Evolutionary conservation across 371 early-diverging fungal genomes (phyloP), one percentile per base, ranked within the genome.

Genomic region (Mucor racemosus): DNA sequence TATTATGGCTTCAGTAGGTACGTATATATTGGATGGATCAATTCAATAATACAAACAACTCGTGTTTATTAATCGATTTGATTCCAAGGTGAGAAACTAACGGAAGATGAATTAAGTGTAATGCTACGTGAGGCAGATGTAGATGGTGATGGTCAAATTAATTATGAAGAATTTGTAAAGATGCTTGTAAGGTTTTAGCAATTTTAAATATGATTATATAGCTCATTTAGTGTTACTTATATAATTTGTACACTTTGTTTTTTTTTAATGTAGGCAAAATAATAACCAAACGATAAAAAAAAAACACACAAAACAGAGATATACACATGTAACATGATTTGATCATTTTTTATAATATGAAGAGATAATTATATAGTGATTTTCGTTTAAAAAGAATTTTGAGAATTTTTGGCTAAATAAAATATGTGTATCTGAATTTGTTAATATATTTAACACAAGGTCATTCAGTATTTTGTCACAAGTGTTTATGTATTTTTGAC

Each of bases 131-230:
- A 92, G 66, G 93, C 92, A 60, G 94, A 93, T 76, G 88, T 88
- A 66, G 91, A 92, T 66, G 92, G 92, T 41, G 93, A 92, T 80
- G 94, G 93, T 62, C 86, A 88, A 67, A 91, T 97, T 74, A 92
- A 95, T 80, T 93, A 94, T 71, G 90, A 95, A 74, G 95, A 94
- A 76, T 96, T 97, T 77, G 91, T 94, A 77, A 94, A 92, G 84
- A 94, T 96, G 91, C 90, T 95, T 91, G 74, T 74, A 68, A 71
- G 56, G 62, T 65, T 58, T 60, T 31, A 60, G 8, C 44, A 44
- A 44, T 53, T 26, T 26, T 26, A 26, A 26, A 26, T 26, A 26
- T 53, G 31, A 21, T 53, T 46, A 33, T 46, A 60, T 60, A 15
- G 46, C 60, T 60, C 60, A 60, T 46, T 60, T 46, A 14, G 60